Evolutionary conservation across 2,329 filamentous ascomycete genomes (phyloP).

Genomic region (Zelopaecilomyces penicillatus): DNA sequence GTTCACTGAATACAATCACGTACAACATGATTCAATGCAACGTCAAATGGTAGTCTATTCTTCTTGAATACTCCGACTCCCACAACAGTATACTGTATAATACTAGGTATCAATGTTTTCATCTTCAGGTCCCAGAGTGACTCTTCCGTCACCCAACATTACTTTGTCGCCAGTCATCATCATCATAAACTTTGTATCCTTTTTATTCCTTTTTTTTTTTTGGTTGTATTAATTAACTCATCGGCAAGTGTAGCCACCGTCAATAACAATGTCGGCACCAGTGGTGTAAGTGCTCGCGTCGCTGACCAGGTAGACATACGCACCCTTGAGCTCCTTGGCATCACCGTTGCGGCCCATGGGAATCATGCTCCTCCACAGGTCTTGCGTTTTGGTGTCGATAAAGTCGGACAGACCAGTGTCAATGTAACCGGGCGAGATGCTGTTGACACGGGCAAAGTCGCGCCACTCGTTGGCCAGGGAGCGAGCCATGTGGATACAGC

Average conservation of each 20-base stretch:
- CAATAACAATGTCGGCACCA: slow-evolving; percentile 60
- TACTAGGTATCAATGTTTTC: too few species aligned
- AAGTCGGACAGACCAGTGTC: slow-evolving; percentile 60
- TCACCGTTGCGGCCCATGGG: slow-evolving; percentile 63
- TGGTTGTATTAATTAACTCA: slow-evolving; percentile 13
- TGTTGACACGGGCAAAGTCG: slow-evolving; percentile 57
- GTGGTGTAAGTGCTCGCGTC: slow-evolving; percentile 72
- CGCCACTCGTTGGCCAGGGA: slow-evolving; percentile 58
- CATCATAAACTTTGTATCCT: too few species aligned
- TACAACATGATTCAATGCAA: too few species aligned
- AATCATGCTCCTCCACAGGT: slow-evolving; percentile 66
- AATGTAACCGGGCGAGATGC: slow-evolving; percentile 60
- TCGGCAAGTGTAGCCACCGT: slow-evolving; percentile 56
- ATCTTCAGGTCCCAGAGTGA: too few species aligned
- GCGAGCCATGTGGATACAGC: slow-evolving; percentile 38
- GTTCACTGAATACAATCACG: too few species aligned
- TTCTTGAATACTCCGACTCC: too few species aligned
- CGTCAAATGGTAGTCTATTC: too few species aligned
- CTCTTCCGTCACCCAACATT: too few species aligned
- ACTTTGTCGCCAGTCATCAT: too few species aligned
- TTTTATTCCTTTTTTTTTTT: background rate
- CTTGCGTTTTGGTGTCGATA: slow-evolving; percentile 57
- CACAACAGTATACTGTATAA: too few species aligned
- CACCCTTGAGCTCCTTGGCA: slow-evolving; percentile 64
- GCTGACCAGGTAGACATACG: slow-evolving; percentile 69